phyloP scores from a whole-genome alignment of 352 stramenopile genomes.

The Thraustochytrium sp. region DNA sequence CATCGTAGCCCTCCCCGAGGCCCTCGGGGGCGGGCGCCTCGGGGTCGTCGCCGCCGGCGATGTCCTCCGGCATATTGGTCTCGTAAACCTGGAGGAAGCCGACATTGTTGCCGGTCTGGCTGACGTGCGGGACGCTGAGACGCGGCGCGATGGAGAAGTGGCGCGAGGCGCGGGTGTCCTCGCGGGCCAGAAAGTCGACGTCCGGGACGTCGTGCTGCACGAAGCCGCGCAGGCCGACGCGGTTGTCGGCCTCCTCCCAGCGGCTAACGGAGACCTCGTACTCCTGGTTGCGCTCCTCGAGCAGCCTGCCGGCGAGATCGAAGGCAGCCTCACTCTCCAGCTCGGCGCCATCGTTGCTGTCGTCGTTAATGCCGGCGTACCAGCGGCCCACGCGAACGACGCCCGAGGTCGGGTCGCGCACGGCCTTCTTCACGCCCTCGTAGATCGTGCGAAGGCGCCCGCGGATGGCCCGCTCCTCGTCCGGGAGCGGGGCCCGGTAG shows the following conservation, averaged over 20 bases:
- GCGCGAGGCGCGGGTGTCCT: background rate
- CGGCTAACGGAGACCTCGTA: background rate
- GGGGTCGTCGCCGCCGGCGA: too few relatives aligned
- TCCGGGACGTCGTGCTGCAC: background rate
- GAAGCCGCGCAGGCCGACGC: background rate
- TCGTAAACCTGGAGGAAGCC: background rate
- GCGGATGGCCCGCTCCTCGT: background rate
- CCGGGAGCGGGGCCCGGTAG: background rate
- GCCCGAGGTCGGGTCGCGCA: background rate
- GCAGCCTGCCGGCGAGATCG: background rate
- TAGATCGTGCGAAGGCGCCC: background rate
- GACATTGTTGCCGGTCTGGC: background rate
- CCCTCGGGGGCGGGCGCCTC: too few relatives aligned
- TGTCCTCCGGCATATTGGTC: background rate
- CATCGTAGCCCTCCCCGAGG: background rate
- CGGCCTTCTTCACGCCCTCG: background rate
- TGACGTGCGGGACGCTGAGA: background rate
- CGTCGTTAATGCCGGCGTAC: background rate
- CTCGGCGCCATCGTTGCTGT: background rate
- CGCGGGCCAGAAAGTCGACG: background rate
- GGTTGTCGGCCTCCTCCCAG: background rate
- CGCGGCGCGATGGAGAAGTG: background rate
- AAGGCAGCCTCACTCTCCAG: background rate
- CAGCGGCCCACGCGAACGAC: background rate
- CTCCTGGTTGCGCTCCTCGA: background rate